Evolutionary conservation across 1,284 basidiomycete genomes (phyloP).

Genomic region (Microbotryum lychnidis-dioicae): DNA sequence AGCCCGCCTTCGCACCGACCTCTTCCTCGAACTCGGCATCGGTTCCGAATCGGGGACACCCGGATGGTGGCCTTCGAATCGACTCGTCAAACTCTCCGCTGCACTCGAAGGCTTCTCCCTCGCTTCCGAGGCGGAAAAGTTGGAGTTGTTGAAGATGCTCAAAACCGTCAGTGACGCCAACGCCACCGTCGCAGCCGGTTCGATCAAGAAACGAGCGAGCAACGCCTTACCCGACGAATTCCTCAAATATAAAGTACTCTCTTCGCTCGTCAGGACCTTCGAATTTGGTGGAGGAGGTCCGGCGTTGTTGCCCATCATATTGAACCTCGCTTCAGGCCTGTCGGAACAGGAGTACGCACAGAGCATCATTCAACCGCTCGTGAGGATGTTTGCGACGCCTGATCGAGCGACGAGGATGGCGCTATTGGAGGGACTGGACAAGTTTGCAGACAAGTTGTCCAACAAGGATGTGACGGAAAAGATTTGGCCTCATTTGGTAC

Average conservation of each 20-base stretch:
- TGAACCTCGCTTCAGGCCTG: conserved; percentile 57
- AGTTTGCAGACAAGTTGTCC: conserved; percentile 81
- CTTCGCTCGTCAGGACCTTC: conserved; percentile 72
- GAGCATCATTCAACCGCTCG: conserved; percentile 64
- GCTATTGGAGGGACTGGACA: conserved; percentile 71
- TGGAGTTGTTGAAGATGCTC: conserved; percentile 53
- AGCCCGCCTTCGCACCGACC: conserved; percentile 63
- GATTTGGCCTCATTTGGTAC: conserved; percentile 83
- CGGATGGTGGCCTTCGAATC: conserved; percentile 80
- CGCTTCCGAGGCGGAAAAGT: conserved; percentile 72
- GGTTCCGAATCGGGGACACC: conserved; percentile 49
- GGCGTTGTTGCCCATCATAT: conserved; percentile 64
- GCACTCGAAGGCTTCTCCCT: conserved; percentile 83
- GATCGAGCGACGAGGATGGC: conserved; percentile 93
- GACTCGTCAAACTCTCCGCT: conserved; percentile 72
- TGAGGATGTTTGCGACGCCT: conserved; percentile 74
- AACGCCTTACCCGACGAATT: conserved; percentile 80
- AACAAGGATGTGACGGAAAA: conserved; percentile 74
- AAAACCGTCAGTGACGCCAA: conserved; percentile 11
- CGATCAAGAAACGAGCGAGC: neutral
- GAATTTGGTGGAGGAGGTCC: conserved; percentile 59
- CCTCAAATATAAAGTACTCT: conserved; percentile 74
- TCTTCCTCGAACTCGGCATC: conserved; percentile 62
- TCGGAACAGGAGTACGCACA: conserved; percentile 63
- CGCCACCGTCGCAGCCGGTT: neutral